A percentile compares a stretch with the other conserved stretches of the same genome.
phyloP scores from a whole-genome alignment of 139 green algal species.

The Axilococcus clingmanii region DNA sequence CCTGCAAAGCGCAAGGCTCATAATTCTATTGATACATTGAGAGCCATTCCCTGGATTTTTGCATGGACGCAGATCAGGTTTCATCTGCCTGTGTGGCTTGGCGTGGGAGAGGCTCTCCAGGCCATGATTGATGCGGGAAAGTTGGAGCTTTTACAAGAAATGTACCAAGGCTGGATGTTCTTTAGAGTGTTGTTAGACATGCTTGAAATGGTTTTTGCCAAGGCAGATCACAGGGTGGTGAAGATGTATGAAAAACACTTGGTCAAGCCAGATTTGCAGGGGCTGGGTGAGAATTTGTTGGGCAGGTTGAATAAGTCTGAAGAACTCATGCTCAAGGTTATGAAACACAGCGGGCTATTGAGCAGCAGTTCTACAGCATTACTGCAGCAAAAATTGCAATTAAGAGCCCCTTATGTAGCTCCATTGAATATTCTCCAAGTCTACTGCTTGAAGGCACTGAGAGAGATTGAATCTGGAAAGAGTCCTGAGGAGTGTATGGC shows the following conservation, averaged over 20 bases:
- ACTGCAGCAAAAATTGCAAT: conserved; percentile 71
- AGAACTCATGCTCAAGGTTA: conserved; percentile 41
- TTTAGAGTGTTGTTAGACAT: conserved; percentile 94
- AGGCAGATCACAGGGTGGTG: conserved; percentile 80
- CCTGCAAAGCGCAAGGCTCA: conserved; percentile 64
- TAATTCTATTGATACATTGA: conserved; percentile 79
- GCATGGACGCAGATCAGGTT: conserved; percentile 96
- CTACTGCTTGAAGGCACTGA: conserved; percentile 35
- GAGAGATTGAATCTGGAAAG: conserved; percentile 23
- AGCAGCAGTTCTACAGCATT: conserved; percentile 50
- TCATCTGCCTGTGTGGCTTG: conserved; percentile 95
- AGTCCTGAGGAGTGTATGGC: conserved; percentile 7
- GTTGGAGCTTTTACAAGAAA: conserved; percentile 57
- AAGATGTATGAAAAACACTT: conserved; percentile 31
- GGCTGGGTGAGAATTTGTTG: conserved; percentile 56
- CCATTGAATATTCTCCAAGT: conserved; percentile 93
- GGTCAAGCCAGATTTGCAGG: conserved; percentile 39
- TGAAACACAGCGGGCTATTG: conserved; percentile 57
- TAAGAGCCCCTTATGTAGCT: conserved; percentile 83
- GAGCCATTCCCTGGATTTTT: conserved; percentile 99
- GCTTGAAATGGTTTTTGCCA: conserved; percentile 98
- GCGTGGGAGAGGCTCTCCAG: conserved; percentile 82
- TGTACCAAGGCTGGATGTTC: conserved; percentile 97
- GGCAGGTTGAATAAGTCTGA: conserved; percentile 40
- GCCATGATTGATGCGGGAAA: conserved; percentile 32